These are phyloP conservation scores for Cucumis hystrix DNA, from an alignment of 306 rosid species.

Conservation along the genomic window DNA sequence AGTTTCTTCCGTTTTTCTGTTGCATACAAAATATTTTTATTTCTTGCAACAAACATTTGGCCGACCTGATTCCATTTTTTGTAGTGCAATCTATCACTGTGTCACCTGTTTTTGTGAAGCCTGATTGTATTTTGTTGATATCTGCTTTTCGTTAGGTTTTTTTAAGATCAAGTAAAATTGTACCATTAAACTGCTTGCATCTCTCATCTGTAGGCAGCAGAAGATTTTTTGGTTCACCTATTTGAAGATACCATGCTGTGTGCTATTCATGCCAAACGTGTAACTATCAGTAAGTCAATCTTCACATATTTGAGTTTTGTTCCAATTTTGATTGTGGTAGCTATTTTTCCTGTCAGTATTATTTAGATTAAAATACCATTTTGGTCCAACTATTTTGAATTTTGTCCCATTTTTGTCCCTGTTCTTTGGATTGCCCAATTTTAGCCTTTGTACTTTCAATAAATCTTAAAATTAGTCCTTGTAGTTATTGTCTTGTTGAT, in stretches of 20 bases:
- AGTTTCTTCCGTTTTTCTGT: background rate
- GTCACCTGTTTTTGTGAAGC: background rate
- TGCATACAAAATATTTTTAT: background rate
- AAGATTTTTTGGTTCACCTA: slow-evolving; percentile 47
- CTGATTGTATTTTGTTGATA: background rate
- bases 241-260: slow-evolving; percentile 83
- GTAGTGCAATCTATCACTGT: background rate
- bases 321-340: background rate
- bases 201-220: slow-evolving; percentile 58
- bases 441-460: too few species aligned
- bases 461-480: too few species aligned
- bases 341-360: background rate
- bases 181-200: background rate
- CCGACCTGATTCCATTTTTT: background rate
- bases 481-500: too few species aligned
- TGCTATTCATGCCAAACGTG: slow-evolving; percentile 83
- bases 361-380: background rate
- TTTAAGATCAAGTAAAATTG: background rate
- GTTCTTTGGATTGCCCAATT: too few species aligned
- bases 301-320: background rate
- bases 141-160: background rate
- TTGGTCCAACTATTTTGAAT: too few species aligned
- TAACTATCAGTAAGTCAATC: slow-evolving; percentile 70
- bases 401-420: too few species aligned
- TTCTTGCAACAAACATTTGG: background rate